Conservation (phyloP, 2,329 filamentous ascomycete species). For the Aotearoamyces nothofagi region DNA sequence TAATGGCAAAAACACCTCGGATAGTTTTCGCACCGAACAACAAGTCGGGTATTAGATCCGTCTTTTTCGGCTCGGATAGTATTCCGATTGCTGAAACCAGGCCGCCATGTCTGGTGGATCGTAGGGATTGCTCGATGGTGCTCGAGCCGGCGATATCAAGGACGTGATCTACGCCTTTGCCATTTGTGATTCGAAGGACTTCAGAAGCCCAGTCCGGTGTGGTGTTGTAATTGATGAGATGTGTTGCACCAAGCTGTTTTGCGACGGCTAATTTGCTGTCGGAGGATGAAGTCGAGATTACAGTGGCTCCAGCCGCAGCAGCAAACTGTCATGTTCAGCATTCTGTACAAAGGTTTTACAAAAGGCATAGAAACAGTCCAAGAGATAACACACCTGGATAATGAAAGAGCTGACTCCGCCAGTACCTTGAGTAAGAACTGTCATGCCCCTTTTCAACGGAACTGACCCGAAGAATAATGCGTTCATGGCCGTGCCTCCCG, state of each 20-base stretch:
- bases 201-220: conserved; percentile 32
- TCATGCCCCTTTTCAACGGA: not conserved
- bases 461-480: not conserved
- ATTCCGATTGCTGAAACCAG: not conserved
- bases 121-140: conserved; percentile 29
- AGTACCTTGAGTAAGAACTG: conserved; percentile 4
- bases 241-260: conserved; percentile 4
- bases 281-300: conserved; percentile 5
- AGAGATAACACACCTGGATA: not conserved
- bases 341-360: not conserved
- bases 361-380: too few species aligned
- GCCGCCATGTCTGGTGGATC: not conserved
- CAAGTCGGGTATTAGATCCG: not conserved
- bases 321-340: conserved; percentile 1
- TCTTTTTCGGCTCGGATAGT: not conserved
- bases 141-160: conserved; percentile 34
- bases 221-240: conserved; percentile 18
- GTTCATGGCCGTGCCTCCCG: too few species aligned
- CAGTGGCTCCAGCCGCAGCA: conserved; percentile 3
- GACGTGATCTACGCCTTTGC: conserved; percentile 32
- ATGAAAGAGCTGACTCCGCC: conserved; percentile 4
- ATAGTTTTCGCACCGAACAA: conserved; percentile 1
- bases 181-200: conserved; percentile 27
- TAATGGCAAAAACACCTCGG: conserved; percentile 1
- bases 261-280: conserved; percentile 3